phyloP scores from a whole-genome alignment of 2,329 filamentous ascomycete genomes.

The Ceratocystis papillata region DNA sequence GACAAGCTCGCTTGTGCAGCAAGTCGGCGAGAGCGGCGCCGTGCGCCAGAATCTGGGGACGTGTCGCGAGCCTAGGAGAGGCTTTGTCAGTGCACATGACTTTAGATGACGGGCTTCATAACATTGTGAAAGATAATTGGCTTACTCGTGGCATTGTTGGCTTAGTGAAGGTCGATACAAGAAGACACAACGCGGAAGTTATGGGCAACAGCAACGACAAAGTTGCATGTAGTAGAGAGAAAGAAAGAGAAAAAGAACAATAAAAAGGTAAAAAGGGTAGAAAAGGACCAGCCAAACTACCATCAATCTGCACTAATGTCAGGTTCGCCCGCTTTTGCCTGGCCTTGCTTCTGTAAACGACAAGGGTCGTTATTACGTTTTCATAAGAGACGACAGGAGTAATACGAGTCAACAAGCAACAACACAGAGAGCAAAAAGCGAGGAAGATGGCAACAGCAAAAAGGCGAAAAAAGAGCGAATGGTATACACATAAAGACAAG shows the following conservation, averaged over 20 bases:
- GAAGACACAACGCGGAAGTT: background rate
- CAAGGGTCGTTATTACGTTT: no score
- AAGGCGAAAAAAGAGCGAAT: background rate
- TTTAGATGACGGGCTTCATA: slow-evolving; percentile 5
- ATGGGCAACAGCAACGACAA: background rate
- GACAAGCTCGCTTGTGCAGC: background rate
- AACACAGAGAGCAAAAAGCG: background rate
- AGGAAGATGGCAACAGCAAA: background rate
- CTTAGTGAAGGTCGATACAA: background rate
- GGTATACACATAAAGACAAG: background rate
- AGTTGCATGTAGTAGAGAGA: background rate
- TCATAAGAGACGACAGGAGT: no score
- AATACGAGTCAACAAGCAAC: no score
- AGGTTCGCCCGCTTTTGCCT: no score
- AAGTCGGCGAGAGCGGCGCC: slow-evolving; percentile 20
- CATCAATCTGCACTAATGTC: no score
- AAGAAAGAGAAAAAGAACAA: background rate
- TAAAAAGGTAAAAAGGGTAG: background rate
- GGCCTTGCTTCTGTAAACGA: no score
- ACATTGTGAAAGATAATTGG: background rate
- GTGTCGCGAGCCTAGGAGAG: slow-evolving; percentile 14
- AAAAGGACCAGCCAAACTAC: no score
- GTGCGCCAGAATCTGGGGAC: slow-evolving; percentile 2
- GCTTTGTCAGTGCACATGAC: background rate
- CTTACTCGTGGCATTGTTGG: background rate